These are phyloP conservation scores for Flaveria ramosissima DNA, from an alignment of 129 eudicot genomes.

Conservation along the genomic window DNA sequence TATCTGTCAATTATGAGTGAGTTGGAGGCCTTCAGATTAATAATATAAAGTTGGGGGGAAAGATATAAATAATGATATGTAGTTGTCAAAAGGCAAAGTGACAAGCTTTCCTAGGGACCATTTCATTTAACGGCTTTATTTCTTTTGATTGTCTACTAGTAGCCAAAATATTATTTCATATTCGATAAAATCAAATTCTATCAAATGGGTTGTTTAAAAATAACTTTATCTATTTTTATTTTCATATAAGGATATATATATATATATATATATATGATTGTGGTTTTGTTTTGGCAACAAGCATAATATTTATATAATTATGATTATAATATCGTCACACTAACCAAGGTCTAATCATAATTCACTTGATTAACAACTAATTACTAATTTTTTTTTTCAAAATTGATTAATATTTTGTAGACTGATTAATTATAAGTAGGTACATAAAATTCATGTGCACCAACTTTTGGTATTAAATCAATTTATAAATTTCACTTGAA, in stretches of 20 bases:
- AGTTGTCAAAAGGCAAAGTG: constrained; percentile 62
- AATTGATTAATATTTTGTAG: no score
- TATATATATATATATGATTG: neutral
- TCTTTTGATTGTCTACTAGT: constrained; percentile 47
- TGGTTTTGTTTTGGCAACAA: neutral
- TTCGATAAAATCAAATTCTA: neutral
- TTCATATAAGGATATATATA: neutral
- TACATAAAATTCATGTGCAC: no score
- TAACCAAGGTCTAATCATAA: neutral
- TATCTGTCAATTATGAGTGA: constrained; percentile 67
- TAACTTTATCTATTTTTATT: neutral
- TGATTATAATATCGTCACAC: neutral
- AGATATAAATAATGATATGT: constrained; percentile 38
- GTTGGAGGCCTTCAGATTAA: constrained; percentile 51
- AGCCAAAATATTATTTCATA: constrained; percentile 39
- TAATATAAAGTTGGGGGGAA: constrained; percentile 27
- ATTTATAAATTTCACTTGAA: no score
- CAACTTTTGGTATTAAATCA: no score
- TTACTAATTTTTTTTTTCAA: neutral
- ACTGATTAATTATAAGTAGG: no score
- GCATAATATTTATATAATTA: neutral
- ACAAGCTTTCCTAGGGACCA: constrained; percentile 54
- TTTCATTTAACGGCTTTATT: constrained; percentile 48
- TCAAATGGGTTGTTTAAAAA: neutral
- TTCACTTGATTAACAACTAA: neutral